Base-by-base conservation (phyloP, 2,329 filamentous ascomycete genomes). In the Alternaria arbusti region DNA sequence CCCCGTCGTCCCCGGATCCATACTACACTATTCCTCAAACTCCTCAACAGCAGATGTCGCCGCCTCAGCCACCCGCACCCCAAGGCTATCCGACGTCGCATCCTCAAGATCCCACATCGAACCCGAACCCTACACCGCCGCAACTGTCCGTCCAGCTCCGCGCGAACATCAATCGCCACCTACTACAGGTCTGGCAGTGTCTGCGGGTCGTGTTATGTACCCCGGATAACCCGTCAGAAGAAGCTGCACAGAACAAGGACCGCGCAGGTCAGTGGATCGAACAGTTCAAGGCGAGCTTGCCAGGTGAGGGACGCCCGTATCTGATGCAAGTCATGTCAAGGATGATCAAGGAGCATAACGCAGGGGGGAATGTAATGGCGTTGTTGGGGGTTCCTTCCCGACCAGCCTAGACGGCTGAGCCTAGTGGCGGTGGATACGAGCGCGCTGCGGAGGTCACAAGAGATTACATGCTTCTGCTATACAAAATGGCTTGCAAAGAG, bases 151-250 rank as follows among this genome's bases (percentile, higher is more conserved):
- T 28, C 13, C 32, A 61, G 7, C 22, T 65, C 22, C 45, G 45
- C 15, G 23, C 20, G 10, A 51, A 52, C 12, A 62, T 63, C n/a
- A 51, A 62, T 13, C 25, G 26, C 11, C n/a, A 58, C 22, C 3
- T 63, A 5, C 45, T 59, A 11, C 20, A 43, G 23, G 26, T 62
- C 6, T 63, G 59, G 59, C 22, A 47, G 8, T 59, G 23, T 32
- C 36, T 62, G 3, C 44, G 25, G 22, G 9, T 60, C 25, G 20
- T 17, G 20, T 5, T 15, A 17, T 25, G 44, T 23, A 32, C 9
- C 1, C 6, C 47, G 17, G 22, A 40, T n/a, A 32, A 17, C 7
- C 13, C 20, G 15, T 32, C 57, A 7, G 49, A 32, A 13, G 22
- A 47, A 12, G 22, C 28, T 20, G 12, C 47, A 22, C 40, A 45